Conservation (phyloP, 352 stramenopile genomes). For the Globisporangium acanthophoron region DNA sequence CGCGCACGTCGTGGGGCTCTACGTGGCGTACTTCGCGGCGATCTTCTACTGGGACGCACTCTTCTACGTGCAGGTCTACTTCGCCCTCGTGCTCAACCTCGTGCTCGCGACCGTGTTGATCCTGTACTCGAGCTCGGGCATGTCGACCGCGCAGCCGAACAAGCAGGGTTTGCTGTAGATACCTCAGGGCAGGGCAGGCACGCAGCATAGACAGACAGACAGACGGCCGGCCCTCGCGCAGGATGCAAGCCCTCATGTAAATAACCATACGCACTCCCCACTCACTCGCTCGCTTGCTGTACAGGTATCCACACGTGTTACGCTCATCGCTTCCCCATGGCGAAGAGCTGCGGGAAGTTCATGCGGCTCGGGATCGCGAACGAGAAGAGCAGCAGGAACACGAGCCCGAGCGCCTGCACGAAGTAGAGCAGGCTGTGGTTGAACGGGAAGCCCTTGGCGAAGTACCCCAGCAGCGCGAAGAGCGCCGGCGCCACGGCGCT, state of each 20-base stretch:
- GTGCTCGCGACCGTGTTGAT: conserved; percentile 46
- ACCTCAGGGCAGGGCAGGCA: not conserved
- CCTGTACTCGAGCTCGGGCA: conserved; percentile 61
- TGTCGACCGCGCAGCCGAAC: conserved; percentile 39
- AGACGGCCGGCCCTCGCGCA: not conserved
- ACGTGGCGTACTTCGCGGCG: conserved; percentile 60
- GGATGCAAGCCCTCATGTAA: conserved; percentile 7
- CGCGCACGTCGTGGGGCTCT: conserved; percentile 64
- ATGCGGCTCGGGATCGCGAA: conserved; percentile 71
- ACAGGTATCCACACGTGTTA: not conserved
- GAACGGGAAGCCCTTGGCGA: conserved; percentile 68
- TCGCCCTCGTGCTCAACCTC: conserved; percentile 58
- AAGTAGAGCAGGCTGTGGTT: conserved; percentile 81
- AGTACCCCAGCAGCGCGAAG: conserved; percentile 75
- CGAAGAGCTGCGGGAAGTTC: conserved; percentile 80
- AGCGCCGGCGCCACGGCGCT: conserved; percentile 41
- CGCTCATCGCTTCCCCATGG: conserved; percentile 68
- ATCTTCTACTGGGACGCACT: conserved; percentile 74
- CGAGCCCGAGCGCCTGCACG: conserved; percentile 52
- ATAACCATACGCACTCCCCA: conserved; percentile 6
- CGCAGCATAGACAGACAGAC: not conserved
- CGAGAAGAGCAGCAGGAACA: conserved; percentile 72
- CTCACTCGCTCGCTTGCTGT: not conserved
- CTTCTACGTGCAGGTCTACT: conserved; percentile 77
- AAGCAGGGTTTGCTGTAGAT: conserved; percentile 30